Evolutionary conservation across 2,329 filamentous ascomycete genomes (phyloP), one percentile per base, ranked within the genome.

Genomic region (Penicillium sp.): DNA sequence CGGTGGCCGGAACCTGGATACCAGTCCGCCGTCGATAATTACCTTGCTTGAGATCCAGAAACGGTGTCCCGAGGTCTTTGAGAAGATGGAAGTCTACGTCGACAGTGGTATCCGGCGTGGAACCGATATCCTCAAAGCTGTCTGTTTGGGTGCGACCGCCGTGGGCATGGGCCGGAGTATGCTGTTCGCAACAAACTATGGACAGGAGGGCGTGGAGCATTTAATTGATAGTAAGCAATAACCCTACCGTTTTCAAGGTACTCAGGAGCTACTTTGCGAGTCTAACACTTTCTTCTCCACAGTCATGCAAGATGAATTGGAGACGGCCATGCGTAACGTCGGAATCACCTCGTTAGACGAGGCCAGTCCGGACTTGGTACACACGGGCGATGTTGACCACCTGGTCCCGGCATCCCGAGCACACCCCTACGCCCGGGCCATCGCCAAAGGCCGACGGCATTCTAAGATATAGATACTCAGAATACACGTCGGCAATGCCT

Each of bases 1-100:
- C 58, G 85, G 85, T 19, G 85, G 85, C 3, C 76, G 85, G 30
- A 83, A 83, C 1, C 75, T 85, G 1, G 84, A 87, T 55, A 83
- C 81, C 35, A 78, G 73, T 45, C 82, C 71, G 33, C 80, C 83
- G 0, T 79, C 79, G 0, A 81, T 85, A 6, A 73, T 85, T 19
- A 81, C 82, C 0, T 75, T 85, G 0, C 70, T 85, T 2, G 83
- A 85, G 65, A 78, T 85, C 14, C 81, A 85, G 14, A 78, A 71
- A 48, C 74, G 75, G 10, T 84, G 79, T 57, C 83, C 83, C 0
- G 79, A 83, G 59, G 77, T 82, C 0, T 82, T 83, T 60, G 75
- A 77, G 30, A 75, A 75, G 51, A 77, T 85, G 66, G 82, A 85
- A 60, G 74, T 85, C 1, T 83, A 82, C 51, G 76, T 85, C 26